phyloP scores from a whole-genome alignment of 208 protist species.

The Crithidia acanthocephali region DNA sequence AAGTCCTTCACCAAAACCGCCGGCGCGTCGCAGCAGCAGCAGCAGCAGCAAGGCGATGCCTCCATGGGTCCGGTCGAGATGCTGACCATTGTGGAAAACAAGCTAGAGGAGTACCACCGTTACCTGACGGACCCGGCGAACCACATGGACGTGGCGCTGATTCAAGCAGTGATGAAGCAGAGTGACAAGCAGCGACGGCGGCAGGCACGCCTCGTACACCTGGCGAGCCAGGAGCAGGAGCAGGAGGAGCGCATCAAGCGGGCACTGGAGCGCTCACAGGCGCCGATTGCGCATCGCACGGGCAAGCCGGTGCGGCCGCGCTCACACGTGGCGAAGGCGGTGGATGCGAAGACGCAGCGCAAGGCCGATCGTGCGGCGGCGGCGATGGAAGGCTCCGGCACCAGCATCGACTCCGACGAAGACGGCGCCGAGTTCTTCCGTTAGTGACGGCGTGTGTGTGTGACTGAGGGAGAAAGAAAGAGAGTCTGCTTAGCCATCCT shows the following conservation, averaged over 20 bases:
- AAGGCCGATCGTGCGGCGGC: slow-evolving; percentile 34
- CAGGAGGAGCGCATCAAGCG: slow-evolving; percentile 77
- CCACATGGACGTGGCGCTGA: slow-evolving; percentile 68
- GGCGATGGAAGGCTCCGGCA: slow-evolving; percentile 40
- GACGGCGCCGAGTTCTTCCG: slow-evolving; percentile 60
- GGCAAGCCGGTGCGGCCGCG: slow-evolving; percentile 89
- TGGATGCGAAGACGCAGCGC: slow-evolving; percentile 38
- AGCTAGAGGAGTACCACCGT: slow-evolving; percentile 90
- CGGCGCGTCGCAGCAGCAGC: background rate
- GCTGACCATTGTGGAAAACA: slow-evolving; percentile 93
- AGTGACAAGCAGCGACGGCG: slow-evolving; percentile 88
- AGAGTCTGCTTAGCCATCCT: no score
- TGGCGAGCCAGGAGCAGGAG: slow-evolving; percentile 76
- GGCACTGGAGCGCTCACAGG: slow-evolving; percentile 83
- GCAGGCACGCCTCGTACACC: slow-evolving; percentile 69
- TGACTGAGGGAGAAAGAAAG: no score
- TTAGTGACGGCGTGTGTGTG: slow-evolving; percentile 11
- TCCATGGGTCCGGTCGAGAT: slow-evolving; percentile 91
- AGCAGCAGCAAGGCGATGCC: slow-evolving; percentile 32
- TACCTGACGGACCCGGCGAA: slow-evolving; percentile 72
- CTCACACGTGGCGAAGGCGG: slow-evolving; percentile 56
- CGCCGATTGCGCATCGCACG: slow-evolving; percentile 64
- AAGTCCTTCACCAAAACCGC: background rate
- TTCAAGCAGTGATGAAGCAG: slow-evolving; percentile 79
- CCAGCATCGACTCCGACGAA: slow-evolving; percentile 37